phyloP scores from a whole-genome alignment of 148 eudicot species.

The Camellia granthamiana region DNA sequence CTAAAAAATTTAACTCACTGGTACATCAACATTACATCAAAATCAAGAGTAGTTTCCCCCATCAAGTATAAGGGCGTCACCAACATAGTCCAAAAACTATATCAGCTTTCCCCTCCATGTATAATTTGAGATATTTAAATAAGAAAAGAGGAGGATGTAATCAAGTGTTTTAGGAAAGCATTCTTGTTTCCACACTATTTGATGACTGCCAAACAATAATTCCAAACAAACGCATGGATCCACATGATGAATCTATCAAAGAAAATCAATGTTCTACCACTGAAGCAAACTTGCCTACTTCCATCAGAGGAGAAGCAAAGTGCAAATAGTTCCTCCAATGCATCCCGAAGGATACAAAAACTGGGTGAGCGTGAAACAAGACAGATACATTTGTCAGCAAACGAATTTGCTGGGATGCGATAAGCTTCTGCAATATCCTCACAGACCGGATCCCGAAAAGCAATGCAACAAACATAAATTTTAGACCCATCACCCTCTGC shows the following conservation, averaged over 20 bases:
- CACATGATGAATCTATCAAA: background rate
- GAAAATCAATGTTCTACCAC: slow-evolving; percentile 5
- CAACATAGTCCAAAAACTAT: background rate
- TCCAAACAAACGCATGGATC: background rate
- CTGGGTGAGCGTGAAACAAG: slow-evolving; percentile 88
- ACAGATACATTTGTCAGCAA: slow-evolving; percentile 97
- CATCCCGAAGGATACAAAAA: slow-evolving; percentile 66
- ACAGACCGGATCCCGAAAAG: slow-evolving; percentile 90
- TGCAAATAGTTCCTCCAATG: slow-evolving; percentile 78
- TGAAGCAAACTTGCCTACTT: slow-evolving; percentile 58
- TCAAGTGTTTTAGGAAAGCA: background rate
- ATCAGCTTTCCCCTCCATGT: background rate
- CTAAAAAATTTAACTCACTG: background rate
- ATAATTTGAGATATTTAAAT: background rate
- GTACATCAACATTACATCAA: background rate
- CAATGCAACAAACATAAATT: slow-evolving; percentile 90
- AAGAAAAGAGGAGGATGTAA: background rate
- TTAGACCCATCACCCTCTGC: slow-evolving; percentile 99
- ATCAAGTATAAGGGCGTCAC: background rate
- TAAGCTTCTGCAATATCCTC: slow-evolving; percentile 90
- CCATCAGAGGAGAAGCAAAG: slow-evolving; percentile 83
- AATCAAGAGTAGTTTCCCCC: background rate
- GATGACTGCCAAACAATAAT: background rate
- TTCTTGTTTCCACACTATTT: background rate
- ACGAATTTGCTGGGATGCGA: slow-evolving; percentile 66